Conservation (phyloP, 345 rosid species). For the Garcia nutans region DNA sequence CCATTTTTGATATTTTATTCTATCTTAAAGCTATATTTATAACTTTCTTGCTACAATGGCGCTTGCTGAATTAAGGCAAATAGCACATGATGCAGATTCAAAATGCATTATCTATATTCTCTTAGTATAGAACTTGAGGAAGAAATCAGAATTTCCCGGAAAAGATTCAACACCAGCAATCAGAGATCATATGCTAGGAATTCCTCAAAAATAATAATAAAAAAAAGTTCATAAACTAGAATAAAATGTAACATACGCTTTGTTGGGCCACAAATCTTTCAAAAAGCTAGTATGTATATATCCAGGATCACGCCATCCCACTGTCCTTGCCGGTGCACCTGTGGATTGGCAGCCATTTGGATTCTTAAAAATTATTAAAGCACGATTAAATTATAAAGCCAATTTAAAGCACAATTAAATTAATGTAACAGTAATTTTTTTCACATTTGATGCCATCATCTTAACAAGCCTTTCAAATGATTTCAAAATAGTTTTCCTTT, state of each 20-base stretch:
- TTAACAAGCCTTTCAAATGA: not conserved
- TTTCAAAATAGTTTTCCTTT: not conserved
- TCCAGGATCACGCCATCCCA: constrained; percentile 89
- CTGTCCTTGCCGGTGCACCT: constrained; percentile 67
- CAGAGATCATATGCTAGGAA: not conserved
- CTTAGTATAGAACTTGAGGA: no score
- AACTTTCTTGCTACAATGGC: no score
- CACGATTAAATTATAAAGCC: not conserved
- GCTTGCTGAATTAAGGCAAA: no score
- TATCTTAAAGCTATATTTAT: no score
- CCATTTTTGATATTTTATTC: no score
- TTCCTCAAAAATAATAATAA: no score
- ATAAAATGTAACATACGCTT: constrained; percentile 35
- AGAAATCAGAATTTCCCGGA: no score
- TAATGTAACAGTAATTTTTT: not conserved
- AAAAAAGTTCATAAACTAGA: not conserved
- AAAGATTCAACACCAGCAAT: not conserved
- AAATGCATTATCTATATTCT: no score
- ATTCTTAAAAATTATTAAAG: not conserved
- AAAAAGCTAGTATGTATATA: constrained; percentile 66
- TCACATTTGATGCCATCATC: not conserved
- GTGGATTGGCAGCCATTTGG: not conserved
- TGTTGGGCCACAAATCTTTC: constrained; percentile 66
- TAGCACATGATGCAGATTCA: no score
- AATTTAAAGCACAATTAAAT: not conserved